Base-by-base conservation (phyloP, 371 early-diverging fungal species). In the Dichotomocladium elegans region DNA sequence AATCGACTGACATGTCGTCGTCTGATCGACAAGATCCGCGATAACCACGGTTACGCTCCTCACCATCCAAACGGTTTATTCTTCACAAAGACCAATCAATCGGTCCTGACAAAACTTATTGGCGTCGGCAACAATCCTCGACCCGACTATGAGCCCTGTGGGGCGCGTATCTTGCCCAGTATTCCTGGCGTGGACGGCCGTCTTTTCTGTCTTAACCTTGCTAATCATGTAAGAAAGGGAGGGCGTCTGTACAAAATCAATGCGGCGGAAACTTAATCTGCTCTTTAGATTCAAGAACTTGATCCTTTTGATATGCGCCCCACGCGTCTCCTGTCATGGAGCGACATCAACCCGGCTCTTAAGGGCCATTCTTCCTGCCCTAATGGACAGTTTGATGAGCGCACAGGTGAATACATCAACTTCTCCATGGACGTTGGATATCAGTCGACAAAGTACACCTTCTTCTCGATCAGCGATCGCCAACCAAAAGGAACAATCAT, bases 231-330 rank as follows among this genome's bases (percentile, higher is more conserved):
- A 37, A 42, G 22, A 41, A 47, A 53, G n/a, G 21, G 31, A 19
- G 27, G 22, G 17, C 24, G 17, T 14, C 21, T 21, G 19, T 25
- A n/a, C 8, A 46, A 27, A 34, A 28, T 30, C 45, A 19, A 22
- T 30, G 37, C 12, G 15, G 17, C 10, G 14, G 7, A 9, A 41
- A 22, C 9, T 26, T 9, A 31, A 27, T 27, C 14, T 63, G n/a
- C 33, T 52, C 21, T 52, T 40, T 56, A 82, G 62, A 62, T 90
- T 46, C 87, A 89, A 54, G 86, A 85, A 58, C 68, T 92, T 40
- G 90, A 89, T 68, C 78, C 88, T 14, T 79, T 77, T 54, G 90
- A 86, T 49, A 63, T 92, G 55, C 79, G 76, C 9, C 88, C 90
- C 15, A 64, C 74, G 9, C 79, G 82, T n/a, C 61, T 81, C 19